Base-by-base conservation (phyloP, 306 rosid genomes). In the Pueraria montana region DNA sequence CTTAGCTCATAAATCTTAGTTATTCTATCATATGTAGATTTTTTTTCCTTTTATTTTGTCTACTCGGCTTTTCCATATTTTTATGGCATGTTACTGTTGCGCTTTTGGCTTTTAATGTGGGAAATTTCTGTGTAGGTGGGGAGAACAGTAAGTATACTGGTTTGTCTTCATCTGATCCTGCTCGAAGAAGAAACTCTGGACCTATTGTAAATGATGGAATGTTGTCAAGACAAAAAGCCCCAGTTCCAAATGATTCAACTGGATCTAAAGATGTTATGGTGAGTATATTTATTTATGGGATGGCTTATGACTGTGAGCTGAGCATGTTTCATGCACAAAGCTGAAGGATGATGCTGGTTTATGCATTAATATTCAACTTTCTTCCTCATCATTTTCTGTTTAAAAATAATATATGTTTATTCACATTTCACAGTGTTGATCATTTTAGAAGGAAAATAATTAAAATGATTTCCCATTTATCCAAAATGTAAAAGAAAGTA, bases 161-260 rank as follows among this genome's bases (percentile, higher is more conserved):
- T 83, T 92, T 92, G 97, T 83, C 91, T 49, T 77, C 90, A 20
- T 73, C 91, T 62, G 99, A 94, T 86, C 93, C 94, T 74, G 68
- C 93, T 68, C 97, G 95, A 27, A 90, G 98, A 89, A 88, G 98
- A 87, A 81, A 87, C 82, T 86, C 99, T 36, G 98, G 94, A 40
- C 99, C 94, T 14, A 76, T 92, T 78, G 82, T 79, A 59, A 86
- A 86, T 86, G 87, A 92, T 75, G 96, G 86, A 82, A 82, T 23
- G 79, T 76, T 90, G 45, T 85, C 93, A 8, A 90, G 91, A 82
- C 97, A 87, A 80, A 94, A 94, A 74, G 84, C 89, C 49, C 91
- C 95, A 0, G 91, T 83, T 74, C 42, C 86, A 72, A 91, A 82
- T 91, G 97, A 92, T 65, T 80, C 87, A 30, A 61, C 80, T 80